Conservation (phyloP, 75 land plant species). For the Picea glauca region DNA sequence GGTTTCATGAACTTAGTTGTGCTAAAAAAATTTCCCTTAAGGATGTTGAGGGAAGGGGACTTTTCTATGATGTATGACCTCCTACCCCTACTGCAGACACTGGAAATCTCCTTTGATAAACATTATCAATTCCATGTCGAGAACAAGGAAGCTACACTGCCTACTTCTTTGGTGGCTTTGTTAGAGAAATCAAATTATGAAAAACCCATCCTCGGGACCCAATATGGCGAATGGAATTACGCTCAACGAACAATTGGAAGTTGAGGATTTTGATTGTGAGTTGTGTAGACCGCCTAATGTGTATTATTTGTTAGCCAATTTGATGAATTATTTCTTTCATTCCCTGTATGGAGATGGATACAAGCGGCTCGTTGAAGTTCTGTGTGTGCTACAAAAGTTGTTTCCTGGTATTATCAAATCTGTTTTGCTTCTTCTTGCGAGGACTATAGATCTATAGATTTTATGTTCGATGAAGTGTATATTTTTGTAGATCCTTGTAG, state of each 20-base stretch:
- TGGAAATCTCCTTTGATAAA: conserved; percentile 20
- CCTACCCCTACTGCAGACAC: background rate
- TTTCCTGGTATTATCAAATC: no score
- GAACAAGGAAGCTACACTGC: conserved; percentile 15
- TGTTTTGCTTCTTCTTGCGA: no score
- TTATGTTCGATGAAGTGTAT: no score
- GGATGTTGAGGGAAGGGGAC: no score
- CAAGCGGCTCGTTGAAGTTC: background rate
- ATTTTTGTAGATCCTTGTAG: no score
- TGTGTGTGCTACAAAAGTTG: no score
- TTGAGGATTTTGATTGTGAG: conserved; percentile 12
- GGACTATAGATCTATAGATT: no score
- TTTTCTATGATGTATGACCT: no score
- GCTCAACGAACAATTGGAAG: background rate
- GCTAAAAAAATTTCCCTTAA: no score
- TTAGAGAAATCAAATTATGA: conserved; percentile 15
- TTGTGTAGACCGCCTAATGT: conserved; percentile 15
- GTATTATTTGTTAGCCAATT: conserved; percentile 16
- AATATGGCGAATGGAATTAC: conserved; percentile 12
- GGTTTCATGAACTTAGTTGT: no score
- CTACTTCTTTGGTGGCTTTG: background rate
- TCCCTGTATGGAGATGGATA: conserved; percentile 32
- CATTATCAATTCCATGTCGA: conserved; percentile 23
- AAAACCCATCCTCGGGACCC: conserved; percentile 7
- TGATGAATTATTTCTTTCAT: conserved; percentile 24